Conservation (phyloP, 805 yeast species). For the Teunomyces gatunensis region DNA sequence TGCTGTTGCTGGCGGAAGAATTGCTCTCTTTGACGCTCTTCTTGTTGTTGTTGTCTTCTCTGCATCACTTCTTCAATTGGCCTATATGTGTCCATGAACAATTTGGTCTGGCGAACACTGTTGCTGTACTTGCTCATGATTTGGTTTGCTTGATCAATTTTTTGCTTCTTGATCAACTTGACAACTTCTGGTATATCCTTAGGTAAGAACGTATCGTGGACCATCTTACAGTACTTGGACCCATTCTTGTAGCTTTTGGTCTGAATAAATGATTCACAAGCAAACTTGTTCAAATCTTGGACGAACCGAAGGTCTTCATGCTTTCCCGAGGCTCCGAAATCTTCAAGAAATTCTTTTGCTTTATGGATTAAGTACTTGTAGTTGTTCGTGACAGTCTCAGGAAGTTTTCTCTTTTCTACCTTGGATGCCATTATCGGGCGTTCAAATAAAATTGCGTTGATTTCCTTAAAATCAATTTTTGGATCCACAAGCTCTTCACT, state of each 20-base stretch:
- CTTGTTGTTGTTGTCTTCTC: constrained; percentile 34
- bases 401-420: constrained; percentile 22
- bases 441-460: constrained; percentile 24
- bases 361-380: constrained; percentile 42
- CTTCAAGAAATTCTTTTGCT: constrained; percentile 26
- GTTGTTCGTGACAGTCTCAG: constrained; percentile 37
- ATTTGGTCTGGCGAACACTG: constrained; percentile 38
- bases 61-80: constrained; percentile 21
- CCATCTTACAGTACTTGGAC: constrained; percentile 21
- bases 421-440: constrained; percentile 27
- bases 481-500: constrained; percentile 12
- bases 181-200: constrained; percentile 35
- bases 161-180: constrained; percentile 27
- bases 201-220: constrained; percentile 36
- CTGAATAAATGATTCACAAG: constrained; percentile 40
- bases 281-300: constrained; percentile 33
- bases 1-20: constrained; percentile 41
- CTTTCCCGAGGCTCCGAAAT: constrained; percentile 6
- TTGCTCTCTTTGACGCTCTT: constrained; percentile 41
- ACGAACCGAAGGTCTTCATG: constrained; percentile 18
- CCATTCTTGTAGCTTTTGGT: constrained; percentile 20
- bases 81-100: constrained; percentile 30
- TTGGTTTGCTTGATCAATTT: constrained; percentile 38
- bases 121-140: constrained; percentile 31
- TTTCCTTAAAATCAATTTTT: constrained; percentile 20